Conservation (phyloP, 768 basidiomycete species). For the Pholiota conissans region DNA sequence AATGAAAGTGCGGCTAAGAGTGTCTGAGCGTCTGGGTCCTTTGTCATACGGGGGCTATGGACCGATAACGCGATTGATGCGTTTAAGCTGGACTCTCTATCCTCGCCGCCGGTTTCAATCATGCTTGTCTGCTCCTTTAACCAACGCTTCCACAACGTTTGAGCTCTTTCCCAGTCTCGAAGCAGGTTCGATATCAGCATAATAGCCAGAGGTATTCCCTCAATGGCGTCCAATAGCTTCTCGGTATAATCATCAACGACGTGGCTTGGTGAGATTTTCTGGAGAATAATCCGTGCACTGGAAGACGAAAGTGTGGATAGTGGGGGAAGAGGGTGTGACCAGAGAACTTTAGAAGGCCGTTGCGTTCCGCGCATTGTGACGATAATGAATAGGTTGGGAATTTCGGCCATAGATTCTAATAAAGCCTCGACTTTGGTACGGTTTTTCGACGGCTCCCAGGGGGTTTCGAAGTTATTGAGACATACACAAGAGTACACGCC, state of each 20-base stretch:
- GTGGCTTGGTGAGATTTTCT: conserved; percentile 18
- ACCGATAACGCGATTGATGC: conserved; percentile 31
- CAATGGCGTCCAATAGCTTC: conserved; percentile 28
- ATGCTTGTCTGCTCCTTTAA: conserved; percentile 27
- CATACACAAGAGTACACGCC: no score
- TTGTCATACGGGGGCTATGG: conserved; percentile 25
- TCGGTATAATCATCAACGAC: conserved; percentile 22
- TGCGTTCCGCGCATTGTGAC: conserved; percentile 32
- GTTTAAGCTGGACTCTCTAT: conserved; percentile 27
- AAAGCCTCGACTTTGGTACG: conserved; percentile 24
- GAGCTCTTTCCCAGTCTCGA: conserved; percentile 28
- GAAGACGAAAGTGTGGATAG: conserved; percentile 26
- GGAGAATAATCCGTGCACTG: conserved; percentile 24
- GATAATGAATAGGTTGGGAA: conserved; percentile 21
- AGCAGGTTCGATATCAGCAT: conserved; percentile 32
- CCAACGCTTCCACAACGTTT: conserved; percentile 31
- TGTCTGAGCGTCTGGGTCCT: conserved; percentile 23
- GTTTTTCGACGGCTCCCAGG: no score
- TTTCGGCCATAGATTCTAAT: conserved; percentile 20
- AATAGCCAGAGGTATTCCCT: conserved; percentile 33
- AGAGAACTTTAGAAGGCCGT: conserved; percentile 24
- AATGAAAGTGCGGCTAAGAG: conserved; percentile 27
- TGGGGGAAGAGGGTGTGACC: conserved; percentile 21
- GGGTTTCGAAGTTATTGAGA: conserved; percentile 36
- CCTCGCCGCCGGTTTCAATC: conserved; percentile 26